These are phyloP conservation scores for Pleurostoma richardsiae DNA, from an alignment of 2,329 filamentous ascomycete species.

Conservation along the genomic window DNA sequence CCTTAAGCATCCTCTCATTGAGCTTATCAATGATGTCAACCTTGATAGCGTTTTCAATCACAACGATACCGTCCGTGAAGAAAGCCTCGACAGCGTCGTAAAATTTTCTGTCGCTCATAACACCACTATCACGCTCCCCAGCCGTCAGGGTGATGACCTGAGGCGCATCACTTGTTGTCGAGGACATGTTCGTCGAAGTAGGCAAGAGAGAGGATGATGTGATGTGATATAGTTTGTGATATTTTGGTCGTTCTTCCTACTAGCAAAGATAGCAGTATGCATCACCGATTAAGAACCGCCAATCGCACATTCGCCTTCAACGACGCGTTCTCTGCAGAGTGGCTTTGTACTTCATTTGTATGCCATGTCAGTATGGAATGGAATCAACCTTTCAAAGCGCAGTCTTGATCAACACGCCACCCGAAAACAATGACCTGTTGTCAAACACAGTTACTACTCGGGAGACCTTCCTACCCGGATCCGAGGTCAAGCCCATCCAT, in stretches of 20 bases:
- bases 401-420: not conserved
- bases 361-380: not conserved
- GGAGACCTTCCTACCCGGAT: not conserved
- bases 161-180: not conserved
- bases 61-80: conserved; percentile 16
- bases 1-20: conserved; percentile 15
- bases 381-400: not conserved
- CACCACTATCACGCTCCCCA: conserved; percentile 15
- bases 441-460: not conserved
- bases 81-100: conserved; percentile 18
- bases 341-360: not conserved
- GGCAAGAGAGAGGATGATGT: not conserved
- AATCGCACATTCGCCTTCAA: not conserved
- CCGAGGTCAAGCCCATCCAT: not conserved
- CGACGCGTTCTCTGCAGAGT: not conserved
- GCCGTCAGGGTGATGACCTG: conserved; percentile 10
- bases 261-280: too few relatives aligned
- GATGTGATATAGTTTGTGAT: too few relatives aligned
- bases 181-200: not conserved
- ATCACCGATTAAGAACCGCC: too few relatives aligned
- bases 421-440: not conserved
- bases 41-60: conserved; percentile 17
- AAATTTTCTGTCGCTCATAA: conserved; percentile 16
- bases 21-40: conserved; percentile 19
- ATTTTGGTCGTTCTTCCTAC: too few relatives aligned